Base-by-base conservation (phyloP, 1,284 basidiomycete genomes). In the Trichosporon inkin region DNA sequence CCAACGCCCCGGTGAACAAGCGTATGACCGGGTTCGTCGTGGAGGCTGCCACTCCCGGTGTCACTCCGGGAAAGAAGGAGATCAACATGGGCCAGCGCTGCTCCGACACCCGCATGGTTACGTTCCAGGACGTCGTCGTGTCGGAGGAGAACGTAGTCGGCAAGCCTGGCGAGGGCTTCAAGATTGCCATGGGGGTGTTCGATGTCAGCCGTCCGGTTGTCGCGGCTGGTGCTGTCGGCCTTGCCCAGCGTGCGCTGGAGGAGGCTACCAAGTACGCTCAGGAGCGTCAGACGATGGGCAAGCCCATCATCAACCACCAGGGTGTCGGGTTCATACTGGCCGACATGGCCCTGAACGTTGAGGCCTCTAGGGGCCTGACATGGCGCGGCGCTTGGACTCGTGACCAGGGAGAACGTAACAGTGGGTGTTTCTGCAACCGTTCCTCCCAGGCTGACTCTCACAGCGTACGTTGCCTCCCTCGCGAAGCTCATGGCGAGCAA, bases 1-100 rank as follows among this genome's bases (percentile, higher is more conserved):
- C 80, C 0, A 53, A 63, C 6, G 80, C 78, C 7, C 78, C 81
- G 32, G 72, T 79, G 3, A 77, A 76, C 68, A 81, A 80, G 66
- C 74, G 80, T 10, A 81, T 84, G 78, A 81, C 81, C 0, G 83
- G 82, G 2, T 84, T 84, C 62, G 80, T 83, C 22, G 82, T 83
- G 28, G 83, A 84, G 51, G 82, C 77, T 16, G 79, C 82, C 63
- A 69, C 79, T 0, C 73, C 75, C 0, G 83, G 83, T 6, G 79
- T 84, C 58, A 67, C 65, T 10, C 60, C 79, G 20, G 81, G 81
- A 53, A 82, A 80, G 71, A 84, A 84, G 74, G 80, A 83, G 67
- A 80, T 84, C 67, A 84, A 84, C 73, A 83, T 84, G 82, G 83
- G 82, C 51, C 83, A 84, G 69, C 76, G 82, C 8, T 82, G 81